A percentile compares a stretch with the other conserved stretches of the same genome.
Evolutionary conservation across 331 rosid genomes (phyloP).

Genomic region (Quercus phellos): DNA sequence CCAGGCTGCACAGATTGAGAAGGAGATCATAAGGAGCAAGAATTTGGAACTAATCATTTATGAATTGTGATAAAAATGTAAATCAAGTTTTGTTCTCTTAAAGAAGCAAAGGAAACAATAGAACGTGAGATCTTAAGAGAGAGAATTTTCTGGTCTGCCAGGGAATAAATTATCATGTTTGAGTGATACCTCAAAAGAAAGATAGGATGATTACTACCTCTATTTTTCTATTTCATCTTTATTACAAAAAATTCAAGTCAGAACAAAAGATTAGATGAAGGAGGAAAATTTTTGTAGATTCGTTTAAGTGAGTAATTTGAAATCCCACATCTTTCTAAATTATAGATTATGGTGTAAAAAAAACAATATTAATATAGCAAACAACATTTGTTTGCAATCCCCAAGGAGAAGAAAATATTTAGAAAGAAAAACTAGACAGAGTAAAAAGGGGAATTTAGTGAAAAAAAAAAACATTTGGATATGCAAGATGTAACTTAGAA

Average conservation of each 20-base stretch:
- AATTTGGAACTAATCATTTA: background rate
- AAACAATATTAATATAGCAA: background rate
- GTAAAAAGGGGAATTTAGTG: background rate
- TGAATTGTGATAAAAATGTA: background rate
- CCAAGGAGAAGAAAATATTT: background rate
- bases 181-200: background rate
- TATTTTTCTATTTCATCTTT: background rate
- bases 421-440: background rate
- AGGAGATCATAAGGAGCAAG: background rate
- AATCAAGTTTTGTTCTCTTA: background rate
- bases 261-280: background rate
- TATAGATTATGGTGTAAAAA: background rate
- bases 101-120: background rate
- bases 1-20: slow-evolving; percentile 75
- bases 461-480: background rate
- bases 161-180: background rate
- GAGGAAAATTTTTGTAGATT: background rate
- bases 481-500: slow-evolving; percentile 31
- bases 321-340: background rate
- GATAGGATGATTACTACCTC: background rate
- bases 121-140: background rate
- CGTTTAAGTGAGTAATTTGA: background rate
- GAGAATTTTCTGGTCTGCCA: background rate
- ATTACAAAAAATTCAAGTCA: background rate
- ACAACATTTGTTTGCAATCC: slow-evolving; percentile 2